Evolutionary conservation across 176 grass and related monocot species (phyloP), one percentile per base, ranked within the genome.

Genomic region (Avena atlantica): DNA sequence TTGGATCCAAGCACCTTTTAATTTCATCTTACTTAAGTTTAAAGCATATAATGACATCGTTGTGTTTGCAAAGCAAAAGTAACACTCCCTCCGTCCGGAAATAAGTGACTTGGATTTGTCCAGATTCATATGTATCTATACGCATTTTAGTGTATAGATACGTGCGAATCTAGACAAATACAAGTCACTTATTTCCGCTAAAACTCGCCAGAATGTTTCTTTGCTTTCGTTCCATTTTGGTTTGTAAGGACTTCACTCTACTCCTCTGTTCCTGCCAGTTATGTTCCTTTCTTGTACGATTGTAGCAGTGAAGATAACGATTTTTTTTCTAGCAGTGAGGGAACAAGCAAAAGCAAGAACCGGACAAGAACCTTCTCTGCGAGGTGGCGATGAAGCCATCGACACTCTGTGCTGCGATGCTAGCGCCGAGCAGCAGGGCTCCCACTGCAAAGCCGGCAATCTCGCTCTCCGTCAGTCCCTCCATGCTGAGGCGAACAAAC

Each of bases 401-500:
- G 56, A 98, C 90, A 85, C 85, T 98, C 16, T 91, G 87, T 14
- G 93, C 90, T n/a, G 93, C 82, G 59, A 96, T 72, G 75, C 93
- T 96, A 79, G 90, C 84, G 80, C 84, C 90, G 7, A 98, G 74
- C 3, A 96, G 92, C 42, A 98, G 49, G 0, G 83, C 85, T 1
- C 96, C 96, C 52, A 98, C 93, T 24, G 78, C 93, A 25, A 95
- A 95, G 7, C 96, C 96, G 8, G 93, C 92, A 25, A 98, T 79
- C 84, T 98, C 96, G 84, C 90, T 98, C 3, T 81, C 74, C 12
- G 93, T 95, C 65, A 98, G 67, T 12, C 87, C 91, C 21, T 92
- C 95, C 93, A 95, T 98, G 83, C 16, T n/a, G 27, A 31, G 27
- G 64, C 24, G 1, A 76, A 76, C 74, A 25, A 55, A 76, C 31